Base-by-base conservation (phyloP, 2,329 filamentous ascomycete genomes). In the Epichloe gansuensis region DNA sequence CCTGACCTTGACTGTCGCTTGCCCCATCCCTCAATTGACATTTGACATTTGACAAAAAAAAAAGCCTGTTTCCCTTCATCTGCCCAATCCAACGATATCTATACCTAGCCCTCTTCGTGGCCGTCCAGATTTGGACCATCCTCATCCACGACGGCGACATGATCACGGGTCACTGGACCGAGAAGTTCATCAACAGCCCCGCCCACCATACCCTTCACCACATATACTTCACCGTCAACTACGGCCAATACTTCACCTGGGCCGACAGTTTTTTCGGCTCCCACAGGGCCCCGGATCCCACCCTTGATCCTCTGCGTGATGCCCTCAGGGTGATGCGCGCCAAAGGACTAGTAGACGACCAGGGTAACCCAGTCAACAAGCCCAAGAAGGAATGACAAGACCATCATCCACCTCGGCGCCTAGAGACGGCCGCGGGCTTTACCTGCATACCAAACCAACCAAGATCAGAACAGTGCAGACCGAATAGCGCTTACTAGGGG, bases 141-240 rank as follows among this genome's bases (percentile, higher is more conserved):
- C 78, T 96, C 71, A 96, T 97, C 63, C 82, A 97, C 68, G 91
- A 97, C 62, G 91, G 91, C 62, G 91, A 97, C 71, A 96, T 95
- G 66, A 80, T 94, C 15, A 85, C 89, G 63, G 87, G 96, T 71
- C 88, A 85, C 62, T 85, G 89, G n/a, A 68, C 96, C 59, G 48
- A 50, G 17, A 35, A 27, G 21, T 50, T 25, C 31, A 82, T 96
- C 70, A 97, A 97, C 66, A 91, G 91, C 49, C 89, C 91, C 12
- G 91, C 91, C 31, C 96, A 91, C 75, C 91, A 96, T 77, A 70
- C 69, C 5, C 65, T 71, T 2, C 91, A 97, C 69, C 91, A 96
- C 66, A 68, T 67, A 25, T 66, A 67, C 51, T 71, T 71, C 55
- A 67, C 68, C 56, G 67, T 70, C 76, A 96, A 95, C 72, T 96